Evolutionary conservation across 2,329 filamentous ascomycete genomes (phyloP).

Genomic region (Tolypocladium sp.): DNA sequence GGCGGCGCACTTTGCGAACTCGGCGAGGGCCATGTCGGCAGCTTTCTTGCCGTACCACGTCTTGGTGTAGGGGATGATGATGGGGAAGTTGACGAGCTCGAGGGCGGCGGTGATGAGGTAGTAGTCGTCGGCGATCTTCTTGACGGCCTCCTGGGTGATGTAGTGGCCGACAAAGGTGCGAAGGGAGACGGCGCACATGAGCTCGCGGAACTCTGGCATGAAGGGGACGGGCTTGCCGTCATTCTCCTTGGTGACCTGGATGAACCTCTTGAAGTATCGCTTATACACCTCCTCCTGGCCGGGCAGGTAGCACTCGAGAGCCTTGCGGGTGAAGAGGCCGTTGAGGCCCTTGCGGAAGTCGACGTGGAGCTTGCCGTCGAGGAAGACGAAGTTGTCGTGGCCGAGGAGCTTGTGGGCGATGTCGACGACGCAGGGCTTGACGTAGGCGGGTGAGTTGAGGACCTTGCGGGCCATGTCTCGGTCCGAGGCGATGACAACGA

Average conservation of each 20-base stretch:
- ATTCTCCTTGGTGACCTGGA: slow-evolving; percentile 64
- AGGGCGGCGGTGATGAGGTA: slow-evolving; percentile 92
- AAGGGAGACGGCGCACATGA: slow-evolving; percentile 91
- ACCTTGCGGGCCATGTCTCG: slow-evolving; percentile 95
- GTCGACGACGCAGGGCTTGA: slow-evolving; percentile 96
- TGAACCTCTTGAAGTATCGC: slow-evolving; percentile 71
- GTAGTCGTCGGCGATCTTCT: slow-evolving; percentile 94
- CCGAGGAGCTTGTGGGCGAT: slow-evolving; percentile 88
- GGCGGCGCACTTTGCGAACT: slow-evolving; percentile 84
- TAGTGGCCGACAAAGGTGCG: slow-evolving; percentile 97
- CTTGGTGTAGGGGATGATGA: slow-evolving; percentile 91
- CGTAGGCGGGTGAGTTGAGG: slow-evolving; percentile 85
- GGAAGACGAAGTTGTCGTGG: slow-evolving; percentile 90
- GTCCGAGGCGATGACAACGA: slow-evolving; percentile 91
- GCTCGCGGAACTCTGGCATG: slow-evolving; percentile 86
- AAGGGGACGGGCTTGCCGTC: slow-evolving; percentile 70
- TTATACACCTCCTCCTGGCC: slow-evolving; percentile 90
- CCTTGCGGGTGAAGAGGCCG: slow-evolving; percentile 83
- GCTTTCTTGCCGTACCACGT: slow-evolving; percentile 97
- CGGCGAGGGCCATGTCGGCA: slow-evolving; percentile 79
- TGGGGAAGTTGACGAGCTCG: slow-evolving; percentile 96
- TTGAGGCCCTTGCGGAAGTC: slow-evolving; percentile 97
- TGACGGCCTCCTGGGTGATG: slow-evolving; percentile 80
- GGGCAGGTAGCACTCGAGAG: slow-evolving; percentile 80
- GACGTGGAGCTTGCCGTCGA: slow-evolving; percentile 89